A percentile compares a stretch with the other conserved stretches of the same genome.
Evolutionary conservation across 108 stramenopile genomes (phyloP).

Genomic region (Fragilariopsis cylindrus): DNA sequence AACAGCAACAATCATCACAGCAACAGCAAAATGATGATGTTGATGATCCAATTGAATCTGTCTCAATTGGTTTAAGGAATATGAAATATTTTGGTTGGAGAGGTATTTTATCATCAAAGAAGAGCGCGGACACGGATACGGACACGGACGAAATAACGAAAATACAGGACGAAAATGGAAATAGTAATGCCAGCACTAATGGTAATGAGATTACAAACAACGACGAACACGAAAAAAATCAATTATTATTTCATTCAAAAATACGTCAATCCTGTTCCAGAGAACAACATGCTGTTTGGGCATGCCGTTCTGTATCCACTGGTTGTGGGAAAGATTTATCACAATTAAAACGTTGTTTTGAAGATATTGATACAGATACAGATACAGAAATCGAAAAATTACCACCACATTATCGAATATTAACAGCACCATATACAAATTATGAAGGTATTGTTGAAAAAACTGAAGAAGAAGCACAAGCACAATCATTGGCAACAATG

Average conservation of each 20-base stretch:
- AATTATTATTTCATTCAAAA: background rate
- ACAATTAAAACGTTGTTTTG: slow-evolving; percentile 38
- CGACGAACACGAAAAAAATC: background rate
- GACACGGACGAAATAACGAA: background rate
- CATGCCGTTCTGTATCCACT: slow-evolving; percentile 44
- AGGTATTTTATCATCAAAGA: slow-evolving; percentile 11
- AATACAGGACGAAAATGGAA: background rate
- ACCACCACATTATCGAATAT: slow-evolving; percentile 14
- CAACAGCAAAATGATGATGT: background rate
- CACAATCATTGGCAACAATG: background rate
- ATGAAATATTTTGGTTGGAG: slow-evolving; percentile 55
- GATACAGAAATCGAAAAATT: no score
- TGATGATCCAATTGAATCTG: slow-evolving; percentile 24
- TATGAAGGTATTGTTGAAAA: slow-evolving; percentile 23
- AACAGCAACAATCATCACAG: background rate
- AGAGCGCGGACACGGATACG: background rate
- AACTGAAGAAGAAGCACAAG: background rate
- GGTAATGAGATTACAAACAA: background rate
- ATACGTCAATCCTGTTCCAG: slow-evolving; percentile 33
- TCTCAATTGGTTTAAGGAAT: slow-evolving; percentile 33
- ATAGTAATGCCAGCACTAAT: background rate
- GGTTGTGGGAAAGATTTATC: slow-evolving; percentile 44
- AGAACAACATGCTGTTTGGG: slow-evolving; percentile 53
- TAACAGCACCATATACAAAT: slow-evolving; percentile 22
- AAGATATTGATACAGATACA: background rate